Conservation (phyloP, 1,284 basidiomycete species). For the Pyrrhoderma noxium region DNA sequence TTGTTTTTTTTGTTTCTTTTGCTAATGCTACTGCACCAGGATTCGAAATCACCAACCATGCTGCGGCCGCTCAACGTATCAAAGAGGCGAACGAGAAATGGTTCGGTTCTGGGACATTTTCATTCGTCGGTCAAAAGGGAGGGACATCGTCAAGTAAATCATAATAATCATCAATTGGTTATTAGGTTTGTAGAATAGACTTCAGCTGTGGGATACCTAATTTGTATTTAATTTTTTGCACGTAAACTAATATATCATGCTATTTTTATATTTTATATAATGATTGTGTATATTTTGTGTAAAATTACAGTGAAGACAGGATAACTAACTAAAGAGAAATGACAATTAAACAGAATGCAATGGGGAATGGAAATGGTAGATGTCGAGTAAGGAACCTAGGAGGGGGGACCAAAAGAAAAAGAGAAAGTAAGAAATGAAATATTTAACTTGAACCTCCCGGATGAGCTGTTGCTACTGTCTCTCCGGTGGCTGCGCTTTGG, state of each 20-base stretch:
- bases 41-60: constrained; percentile 84
- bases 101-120: constrained; percentile 84
- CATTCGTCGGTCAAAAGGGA: constrained; percentile 69
- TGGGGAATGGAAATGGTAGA: background rate
- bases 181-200: too few species aligned
- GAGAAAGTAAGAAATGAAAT: background rate
- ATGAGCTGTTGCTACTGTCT: constrained; percentile 60
- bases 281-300: background rate
- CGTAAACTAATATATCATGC: constrained; percentile 1
- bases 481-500: constrained; percentile 57
- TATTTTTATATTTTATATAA: constrained; percentile 9
- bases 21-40: constrained; percentile 35
- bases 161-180: background rate
- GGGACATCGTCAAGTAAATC: constrained; percentile 3
- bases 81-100: constrained; percentile 91
- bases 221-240: background rate
- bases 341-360: constrained; percentile 3
- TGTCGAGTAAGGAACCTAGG: too few species aligned
- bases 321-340: background rate
- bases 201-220: too few species aligned
- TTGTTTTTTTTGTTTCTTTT: constrained; percentile 4
- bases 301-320: background rate
- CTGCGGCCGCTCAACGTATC: constrained; percentile 69
- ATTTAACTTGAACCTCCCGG: constrained; percentile 31
- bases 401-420: background rate